phyloP scores from a whole-genome alignment of 2,329 filamentous ascomycete genomes.

The Sclerotinia minor region DNA sequence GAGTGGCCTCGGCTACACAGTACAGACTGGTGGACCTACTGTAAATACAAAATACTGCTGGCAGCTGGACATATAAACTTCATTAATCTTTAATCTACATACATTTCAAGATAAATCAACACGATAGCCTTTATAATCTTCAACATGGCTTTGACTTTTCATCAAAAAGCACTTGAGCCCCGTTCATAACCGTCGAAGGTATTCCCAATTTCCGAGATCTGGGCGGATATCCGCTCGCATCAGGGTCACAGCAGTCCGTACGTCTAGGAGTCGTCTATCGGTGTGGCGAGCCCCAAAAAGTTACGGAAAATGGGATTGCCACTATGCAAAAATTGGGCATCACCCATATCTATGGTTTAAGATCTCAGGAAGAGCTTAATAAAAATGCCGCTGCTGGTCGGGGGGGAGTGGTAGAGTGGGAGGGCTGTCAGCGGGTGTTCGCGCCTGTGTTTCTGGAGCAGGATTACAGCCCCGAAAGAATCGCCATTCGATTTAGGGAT shows the following conservation, averaged over 20 bases:
- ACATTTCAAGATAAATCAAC: not conserved
- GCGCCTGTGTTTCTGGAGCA: constrained; percentile 63
- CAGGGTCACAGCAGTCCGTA: constrained; percentile 46
- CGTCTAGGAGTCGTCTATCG: constrained; percentile 62
- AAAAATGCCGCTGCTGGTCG: constrained; percentile 42
- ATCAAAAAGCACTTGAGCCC: constrained; percentile 42
- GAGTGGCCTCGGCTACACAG: constrained; percentile 2
- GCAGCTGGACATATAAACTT: constrained; percentile 1
- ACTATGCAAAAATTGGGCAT: constrained; percentile 59
- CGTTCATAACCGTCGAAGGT: constrained; percentile 55
- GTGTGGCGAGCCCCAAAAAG: constrained; percentile 63
- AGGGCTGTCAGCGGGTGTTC: constrained; percentile 57
- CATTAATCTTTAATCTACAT: not conserved
- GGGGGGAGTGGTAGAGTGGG: constrained; percentile 48
- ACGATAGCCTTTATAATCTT: not conserved
- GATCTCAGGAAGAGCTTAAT: constrained; percentile 61
- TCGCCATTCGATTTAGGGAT: constrained; percentile 60
- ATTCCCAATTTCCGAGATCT: constrained; percentile 69
- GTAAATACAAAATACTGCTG: not conserved
- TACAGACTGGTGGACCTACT: not conserved
- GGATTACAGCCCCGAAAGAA: constrained; percentile 62
- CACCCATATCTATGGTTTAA: constrained; percentile 66
- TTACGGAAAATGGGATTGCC: constrained; percentile 55
- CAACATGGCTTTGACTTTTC: constrained; percentile 27
- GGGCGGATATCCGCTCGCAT: constrained; percentile 56